Evolutionary conservation across 306 rosid genomes (phyloP).

Genomic region (Sechiopsis laciniata): DNA sequence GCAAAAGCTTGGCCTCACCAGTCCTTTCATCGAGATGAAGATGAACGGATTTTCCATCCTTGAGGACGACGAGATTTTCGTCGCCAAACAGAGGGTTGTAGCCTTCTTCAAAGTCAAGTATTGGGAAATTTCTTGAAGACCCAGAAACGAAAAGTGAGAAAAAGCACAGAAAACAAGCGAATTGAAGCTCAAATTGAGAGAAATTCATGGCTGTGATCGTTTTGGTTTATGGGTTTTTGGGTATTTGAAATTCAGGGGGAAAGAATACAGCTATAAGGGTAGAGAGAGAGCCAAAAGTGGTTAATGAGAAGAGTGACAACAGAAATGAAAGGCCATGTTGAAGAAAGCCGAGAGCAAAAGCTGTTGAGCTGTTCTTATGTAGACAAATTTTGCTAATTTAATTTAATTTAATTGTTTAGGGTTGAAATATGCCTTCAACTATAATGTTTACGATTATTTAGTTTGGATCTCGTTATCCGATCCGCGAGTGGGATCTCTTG

Average conservation of each 20-base stretch:
- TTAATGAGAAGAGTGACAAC: conserved; percentile 26
- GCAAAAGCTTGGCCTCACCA: conserved; percentile 36
- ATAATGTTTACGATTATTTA: too few species aligned
- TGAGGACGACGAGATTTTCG: conserved; percentile 49
- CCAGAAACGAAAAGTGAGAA: conserved; percentile 37
- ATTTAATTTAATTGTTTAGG: not conserved
- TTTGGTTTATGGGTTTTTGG: too few species aligned
- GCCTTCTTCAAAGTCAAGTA: conserved; percentile 74
- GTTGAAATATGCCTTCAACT: too few species aligned
- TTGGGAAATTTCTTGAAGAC: conserved; percentile 42
- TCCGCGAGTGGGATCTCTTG: too few species aligned
- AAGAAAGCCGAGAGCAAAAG: conserved; percentile 19
- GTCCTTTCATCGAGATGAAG: conserved; percentile 71
- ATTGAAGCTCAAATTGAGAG: conserved; percentile 27
- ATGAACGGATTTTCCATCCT: conserved; percentile 80
- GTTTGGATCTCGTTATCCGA: too few species aligned
- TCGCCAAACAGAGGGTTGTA: conserved; percentile 75
- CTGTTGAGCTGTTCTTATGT: conserved; percentile 44
- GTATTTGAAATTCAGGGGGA: conserved; percentile 14
- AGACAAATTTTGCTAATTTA: conserved; percentile 20
- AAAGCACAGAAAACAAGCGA: conserved; percentile 26
- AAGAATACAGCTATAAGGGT: conserved; percentile 22
- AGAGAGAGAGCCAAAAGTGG: conserved; percentile 40
- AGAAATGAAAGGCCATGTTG: not conserved
- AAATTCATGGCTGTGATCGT: conserved; percentile 33